Evolutionary conservation across 1,284 basidiomycete genomes (phyloP), one percentile per base, ranked within the genome.

Genomic region (Pseudomicrostroma phylloplanum): DNA sequence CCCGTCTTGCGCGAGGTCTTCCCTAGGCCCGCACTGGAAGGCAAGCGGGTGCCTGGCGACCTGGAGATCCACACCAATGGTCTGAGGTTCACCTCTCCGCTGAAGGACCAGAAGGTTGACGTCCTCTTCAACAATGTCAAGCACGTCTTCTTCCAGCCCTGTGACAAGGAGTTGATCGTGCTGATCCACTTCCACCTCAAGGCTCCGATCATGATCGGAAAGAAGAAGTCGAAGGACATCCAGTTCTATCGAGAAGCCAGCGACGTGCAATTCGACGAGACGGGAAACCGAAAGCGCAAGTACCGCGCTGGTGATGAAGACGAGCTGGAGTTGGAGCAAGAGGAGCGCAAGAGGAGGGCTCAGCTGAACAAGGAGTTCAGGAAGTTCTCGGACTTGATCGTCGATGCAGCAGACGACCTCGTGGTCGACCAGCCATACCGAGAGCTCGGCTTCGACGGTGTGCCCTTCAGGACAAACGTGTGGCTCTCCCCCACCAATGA

Each of bases 221-320:
- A 98, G 85, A 94, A 92, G 82, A 98, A 98, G 81, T 89, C 93
- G 19, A 90, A 89, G 88, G 96, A 99, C 79, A 87, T 98, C 9
- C 96, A 98, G 85, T 97, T 98, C 81, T 96, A 90, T 83, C 90
- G 96, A 25, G 96, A 99, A 82, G 96, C 93, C 1, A 91, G 91
- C 0, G 96, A 99, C 75, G 92, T 94, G 42, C 91, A 94, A 70
- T 98, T 97, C 76, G 96, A 98, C 77, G 96, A 98, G 81, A 96
- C 93, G 0, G 94, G 94, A n/a, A 97, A 97, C 78, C 87, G 92
- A 70, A 98, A 97, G 81, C 87, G 96, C 65, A 93, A 96, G 81
- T 91, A 94, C 69, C 87, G 93, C 60, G 96, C 96, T 76, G 94
- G 94, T 48, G 96, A 98, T 77, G 96, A 98, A 80, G 96, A 99